phyloP scores from a whole-genome alignment of 2,329 filamentous ascomycete species.

The Aspergillus quadrilineatus region DNA sequence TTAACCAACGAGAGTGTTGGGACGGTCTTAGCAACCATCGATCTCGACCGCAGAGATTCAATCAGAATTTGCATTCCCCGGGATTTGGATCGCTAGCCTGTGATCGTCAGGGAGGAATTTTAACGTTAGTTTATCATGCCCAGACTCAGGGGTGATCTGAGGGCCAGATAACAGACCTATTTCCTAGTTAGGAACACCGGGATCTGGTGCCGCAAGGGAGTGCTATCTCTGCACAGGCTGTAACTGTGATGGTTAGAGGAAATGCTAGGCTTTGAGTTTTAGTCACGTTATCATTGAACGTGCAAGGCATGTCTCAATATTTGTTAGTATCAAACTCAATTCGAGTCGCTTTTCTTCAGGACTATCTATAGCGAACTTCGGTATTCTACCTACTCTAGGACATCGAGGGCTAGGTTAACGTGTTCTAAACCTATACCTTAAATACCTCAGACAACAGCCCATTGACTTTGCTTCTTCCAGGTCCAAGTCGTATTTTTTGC shows the following conservation, averaged over 20 bases:
- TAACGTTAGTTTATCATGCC: no score
- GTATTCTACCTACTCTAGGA: neutral
- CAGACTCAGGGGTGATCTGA: no score
- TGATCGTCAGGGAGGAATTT: no score
- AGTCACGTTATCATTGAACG: no score
- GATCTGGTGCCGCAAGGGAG: no score
- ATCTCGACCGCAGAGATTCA: neutral
- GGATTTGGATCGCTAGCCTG: neutral
- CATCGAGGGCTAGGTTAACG: constrained; percentile 9
- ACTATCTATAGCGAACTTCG: neutral
- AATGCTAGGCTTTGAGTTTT: no score
- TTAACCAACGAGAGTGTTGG: neutral
- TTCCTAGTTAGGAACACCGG: no score
- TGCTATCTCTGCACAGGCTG: no score
- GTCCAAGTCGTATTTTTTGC: constrained; percentile 6
- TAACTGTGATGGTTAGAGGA: no score
- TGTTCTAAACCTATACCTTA: constrained; percentile 9
- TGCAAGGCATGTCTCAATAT: neutral
- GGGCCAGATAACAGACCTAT: no score
- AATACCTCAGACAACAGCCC: neutral
- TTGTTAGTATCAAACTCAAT: no score
- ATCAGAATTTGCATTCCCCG: neutral
- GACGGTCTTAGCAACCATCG: neutral
- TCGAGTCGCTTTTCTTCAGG: no score
- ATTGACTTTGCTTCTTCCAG: neutral